phyloP scores from a whole-genome alignment of 495 filamentous ascomycete species.

The Aspergillus steynii region DNA sequence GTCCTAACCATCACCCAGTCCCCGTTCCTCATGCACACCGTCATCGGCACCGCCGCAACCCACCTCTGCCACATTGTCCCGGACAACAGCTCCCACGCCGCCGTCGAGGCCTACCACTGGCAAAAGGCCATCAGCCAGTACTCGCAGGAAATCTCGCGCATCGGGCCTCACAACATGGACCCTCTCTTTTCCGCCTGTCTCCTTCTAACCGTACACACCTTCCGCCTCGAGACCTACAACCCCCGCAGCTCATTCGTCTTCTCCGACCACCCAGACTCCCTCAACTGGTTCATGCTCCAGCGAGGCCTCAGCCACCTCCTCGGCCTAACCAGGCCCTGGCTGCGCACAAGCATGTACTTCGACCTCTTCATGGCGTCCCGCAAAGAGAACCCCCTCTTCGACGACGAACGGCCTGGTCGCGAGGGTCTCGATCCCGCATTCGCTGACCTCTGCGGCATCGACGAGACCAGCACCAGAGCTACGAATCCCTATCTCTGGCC shows the following conservation, averaged over 20 bases:
- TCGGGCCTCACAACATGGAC: constrained; percentile 42
- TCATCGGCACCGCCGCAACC: constrained; percentile 40
- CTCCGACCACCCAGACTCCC: constrained; percentile 25
- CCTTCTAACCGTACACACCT: constrained; percentile 40
- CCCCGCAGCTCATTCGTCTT: constrained; percentile 47
- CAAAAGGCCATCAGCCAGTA: constrained; percentile 43
- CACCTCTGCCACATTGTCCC: constrained; percentile 39
- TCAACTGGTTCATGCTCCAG: constrained; percentile 47
- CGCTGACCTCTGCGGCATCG: constrained; percentile 40
- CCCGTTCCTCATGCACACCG: constrained; percentile 49
- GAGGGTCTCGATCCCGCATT: constrained; percentile 37
- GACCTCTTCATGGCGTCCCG: constrained; percentile 34
- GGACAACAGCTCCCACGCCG: constrained; percentile 28
- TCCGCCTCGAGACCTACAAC: constrained; percentile 36
- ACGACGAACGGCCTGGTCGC: constrained; percentile 34
- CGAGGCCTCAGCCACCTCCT: constrained; percentile 44
- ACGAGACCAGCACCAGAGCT: constrained; percentile 34
- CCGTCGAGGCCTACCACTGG: constrained; percentile 46
- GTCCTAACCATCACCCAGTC: constrained; percentile 30
- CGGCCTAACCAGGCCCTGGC: constrained; percentile 27
- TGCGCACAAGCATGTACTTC: constrained; percentile 43
- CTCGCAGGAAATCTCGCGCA: constrained; percentile 28
- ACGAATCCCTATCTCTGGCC: constrained; percentile 43
- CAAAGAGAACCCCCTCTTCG: constrained; percentile 23
- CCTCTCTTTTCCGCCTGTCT: constrained; percentile 45